These are phyloP conservation scores for Planoprotostelium fungivorum DNA, from an alignment of 78 protist species.

Conservation along the genomic window DNA sequence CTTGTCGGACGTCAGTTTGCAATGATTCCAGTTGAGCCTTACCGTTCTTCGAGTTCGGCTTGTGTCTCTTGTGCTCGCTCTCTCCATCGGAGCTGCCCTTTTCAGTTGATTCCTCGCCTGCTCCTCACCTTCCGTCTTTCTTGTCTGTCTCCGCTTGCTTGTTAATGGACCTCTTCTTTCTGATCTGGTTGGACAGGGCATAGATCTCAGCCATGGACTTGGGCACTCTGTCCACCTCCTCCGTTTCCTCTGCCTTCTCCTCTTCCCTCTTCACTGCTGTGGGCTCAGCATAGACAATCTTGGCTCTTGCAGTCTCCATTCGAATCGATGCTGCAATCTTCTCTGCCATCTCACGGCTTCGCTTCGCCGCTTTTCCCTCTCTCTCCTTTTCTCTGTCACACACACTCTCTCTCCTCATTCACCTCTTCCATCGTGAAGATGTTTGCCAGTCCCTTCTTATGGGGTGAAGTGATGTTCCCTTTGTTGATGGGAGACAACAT, in stretches of 20 bases:
- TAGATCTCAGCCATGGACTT: slow-evolving; percentile 63
- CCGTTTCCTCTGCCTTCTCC: not conserved
- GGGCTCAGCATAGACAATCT: not conserved
- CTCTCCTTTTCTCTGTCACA: not conserved
- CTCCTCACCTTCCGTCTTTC: not conserved
- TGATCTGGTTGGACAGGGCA: slow-evolving; percentile 42
- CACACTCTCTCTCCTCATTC: not conserved
- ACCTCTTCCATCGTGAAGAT: not conserved
- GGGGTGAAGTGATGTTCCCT: not conserved
- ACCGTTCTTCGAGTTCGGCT: not conserved
- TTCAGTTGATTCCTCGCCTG: not conserved
- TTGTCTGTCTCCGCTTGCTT: slow-evolving; percentile 34
- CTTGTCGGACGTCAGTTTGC: slow-evolving; percentile 16
- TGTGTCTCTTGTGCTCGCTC: slow-evolving; percentile 2
- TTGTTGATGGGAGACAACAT: not conserved
- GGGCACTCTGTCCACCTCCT: slow-evolving; percentile 23
- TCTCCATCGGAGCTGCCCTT: not conserved
- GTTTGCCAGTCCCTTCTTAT: not conserved
- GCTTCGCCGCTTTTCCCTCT: slow-evolving; percentile 13
- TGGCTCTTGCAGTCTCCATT: not conserved
- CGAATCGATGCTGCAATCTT: slow-evolving; percentile 7
- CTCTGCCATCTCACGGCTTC: slow-evolving; percentile 9
- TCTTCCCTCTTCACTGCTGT: not conserved
- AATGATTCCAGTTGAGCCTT: slow-evolving; percentile 13
- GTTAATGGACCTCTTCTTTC: slow-evolving; percentile 44